Percentiles rank a stretch among this genome's conserved stretches.
phyloP scores from a whole-genome alignment of 2,329 filamentous ascomycete species.

The Diaporthe nobilis region DNA sequence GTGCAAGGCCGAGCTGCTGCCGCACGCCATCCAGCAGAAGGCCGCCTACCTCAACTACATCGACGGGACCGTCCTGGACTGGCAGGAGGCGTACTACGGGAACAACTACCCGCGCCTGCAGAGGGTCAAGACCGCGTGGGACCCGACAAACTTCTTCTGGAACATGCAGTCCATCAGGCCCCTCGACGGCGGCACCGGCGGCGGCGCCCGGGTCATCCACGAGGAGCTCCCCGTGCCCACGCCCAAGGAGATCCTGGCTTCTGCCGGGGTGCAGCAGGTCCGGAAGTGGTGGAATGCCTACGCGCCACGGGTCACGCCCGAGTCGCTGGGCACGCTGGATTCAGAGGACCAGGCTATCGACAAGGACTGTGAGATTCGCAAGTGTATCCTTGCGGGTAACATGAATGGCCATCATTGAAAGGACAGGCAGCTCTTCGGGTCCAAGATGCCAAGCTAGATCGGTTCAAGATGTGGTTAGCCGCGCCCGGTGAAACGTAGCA shows the following conservation, averaged over 20 bases:
- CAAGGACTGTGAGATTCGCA: neutral
- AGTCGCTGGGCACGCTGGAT: neutral
- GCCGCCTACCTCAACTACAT: neutral
- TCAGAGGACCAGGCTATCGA: neutral
- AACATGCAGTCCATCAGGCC: neutral
- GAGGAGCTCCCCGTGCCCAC: neutral
- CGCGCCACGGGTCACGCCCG: neutral
- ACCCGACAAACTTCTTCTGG: neutral
- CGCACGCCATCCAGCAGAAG: neutral
- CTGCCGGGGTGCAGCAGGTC: neutral
- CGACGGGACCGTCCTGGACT: neutral
- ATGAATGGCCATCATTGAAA: neutral
- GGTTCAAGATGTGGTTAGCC: neutral
- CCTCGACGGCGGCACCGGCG: neutral
- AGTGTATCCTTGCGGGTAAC: neutral
- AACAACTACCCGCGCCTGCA: neutral
- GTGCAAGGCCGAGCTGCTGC: slow-evolving; percentile 10
- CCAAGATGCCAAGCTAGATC: neutral
- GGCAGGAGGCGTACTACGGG: neutral
- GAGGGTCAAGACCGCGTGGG: neutral
- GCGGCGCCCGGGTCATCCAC: neutral
- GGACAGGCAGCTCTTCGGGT: neutral
- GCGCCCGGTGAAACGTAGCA: neutral
- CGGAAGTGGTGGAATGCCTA: neutral
- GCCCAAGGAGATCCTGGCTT: neutral